phyloP scores from a whole-genome alignment of 352 stramenopile species.

The Peronosclerospora sorghi region DNA sequence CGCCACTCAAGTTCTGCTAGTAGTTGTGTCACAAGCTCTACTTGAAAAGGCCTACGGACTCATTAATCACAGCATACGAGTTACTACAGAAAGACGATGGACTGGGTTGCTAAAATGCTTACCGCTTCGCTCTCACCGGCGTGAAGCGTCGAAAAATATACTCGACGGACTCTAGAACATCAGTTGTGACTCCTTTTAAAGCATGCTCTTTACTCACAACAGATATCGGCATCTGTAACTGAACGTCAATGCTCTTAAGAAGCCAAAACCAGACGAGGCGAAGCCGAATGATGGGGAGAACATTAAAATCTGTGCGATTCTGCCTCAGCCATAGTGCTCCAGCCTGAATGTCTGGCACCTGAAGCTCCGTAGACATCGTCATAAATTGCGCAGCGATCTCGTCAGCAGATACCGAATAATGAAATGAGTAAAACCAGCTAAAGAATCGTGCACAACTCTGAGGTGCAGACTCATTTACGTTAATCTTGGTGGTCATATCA shows the following conservation, averaged over 20 bases:
- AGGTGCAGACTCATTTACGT: background rate
- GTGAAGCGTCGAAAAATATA: slow-evolving; percentile 49
- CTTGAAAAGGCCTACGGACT: slow-evolving; percentile 32
- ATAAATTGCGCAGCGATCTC: slow-evolving; percentile 12
- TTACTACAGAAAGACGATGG: background rate
- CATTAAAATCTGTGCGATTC: slow-evolving; percentile 26
- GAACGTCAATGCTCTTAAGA: slow-evolving; percentile 18
- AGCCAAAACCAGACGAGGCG: slow-evolving; percentile 57
- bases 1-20: slow-evolving; percentile 47
- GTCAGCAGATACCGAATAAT: slow-evolving; percentile 1
- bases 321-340: slow-evolving; percentile 33
- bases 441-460: slow-evolving; percentile 19
- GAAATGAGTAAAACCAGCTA: slow-evolving; percentile 39
- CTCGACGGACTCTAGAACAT: slow-evolving; percentile 46
- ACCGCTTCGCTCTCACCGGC: slow-evolving; percentile 27
- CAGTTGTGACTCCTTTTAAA: slow-evolving; percentile 3
- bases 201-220: background rate
- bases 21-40: slow-evolving; percentile 37
- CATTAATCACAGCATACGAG: background rate
- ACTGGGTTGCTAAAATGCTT: background rate
- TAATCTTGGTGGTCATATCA: background rate
- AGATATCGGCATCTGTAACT: slow-evolving; percentile 1
- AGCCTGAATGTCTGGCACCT: slow-evolving; percentile 2
- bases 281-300: slow-evolving; percentile 23
- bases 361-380: slow-evolving; percentile 18